Conservation (phyloP, 305 asterid genomes). For the Fraxinus ornus region DNA sequence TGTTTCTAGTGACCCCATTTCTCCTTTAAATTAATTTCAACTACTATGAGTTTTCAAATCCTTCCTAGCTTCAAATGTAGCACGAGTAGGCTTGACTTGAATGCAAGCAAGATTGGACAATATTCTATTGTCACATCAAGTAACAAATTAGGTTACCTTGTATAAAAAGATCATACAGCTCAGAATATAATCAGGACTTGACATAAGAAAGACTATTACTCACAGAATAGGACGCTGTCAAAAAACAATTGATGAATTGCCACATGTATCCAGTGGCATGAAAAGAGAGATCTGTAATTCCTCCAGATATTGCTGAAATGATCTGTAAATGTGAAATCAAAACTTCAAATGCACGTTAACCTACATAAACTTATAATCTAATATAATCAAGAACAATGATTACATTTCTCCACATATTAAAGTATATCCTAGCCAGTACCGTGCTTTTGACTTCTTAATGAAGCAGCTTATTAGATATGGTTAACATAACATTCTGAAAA, state of each 20-base stretch:
- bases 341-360: not conserved
- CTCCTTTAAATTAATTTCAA: not conserved
- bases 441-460: conserved; percentile 12
- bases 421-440: not conserved
- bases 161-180: conserved; percentile 7
- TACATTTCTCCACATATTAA: not conserved
- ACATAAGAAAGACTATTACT: conserved; percentile 27
- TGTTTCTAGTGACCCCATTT: not conserved
- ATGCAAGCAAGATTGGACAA: not conserved
- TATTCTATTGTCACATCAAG: not conserved
- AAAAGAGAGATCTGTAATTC: conserved; percentile 82
- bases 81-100: not conserved
- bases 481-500: not conserved
- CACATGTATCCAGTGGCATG: conserved; percentile 76
- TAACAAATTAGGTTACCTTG: not conserved
- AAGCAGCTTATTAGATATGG: not conserved
- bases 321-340: conserved; percentile 51
- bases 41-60: not conserved
- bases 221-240: conserved; percentile 93
- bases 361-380: not conserved
- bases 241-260: conserved; percentile 82
- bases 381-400: not conserved
- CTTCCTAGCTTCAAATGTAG: not conserved
- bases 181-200: not conserved
- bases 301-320: conserved; percentile 89